A percentile compares a stretch with the other conserved stretches of the same genome.
phyloP scores from a whole-genome alignment of 495 filamentous ascomycete species.

The Aspergillus coremiiformis region DNA sequence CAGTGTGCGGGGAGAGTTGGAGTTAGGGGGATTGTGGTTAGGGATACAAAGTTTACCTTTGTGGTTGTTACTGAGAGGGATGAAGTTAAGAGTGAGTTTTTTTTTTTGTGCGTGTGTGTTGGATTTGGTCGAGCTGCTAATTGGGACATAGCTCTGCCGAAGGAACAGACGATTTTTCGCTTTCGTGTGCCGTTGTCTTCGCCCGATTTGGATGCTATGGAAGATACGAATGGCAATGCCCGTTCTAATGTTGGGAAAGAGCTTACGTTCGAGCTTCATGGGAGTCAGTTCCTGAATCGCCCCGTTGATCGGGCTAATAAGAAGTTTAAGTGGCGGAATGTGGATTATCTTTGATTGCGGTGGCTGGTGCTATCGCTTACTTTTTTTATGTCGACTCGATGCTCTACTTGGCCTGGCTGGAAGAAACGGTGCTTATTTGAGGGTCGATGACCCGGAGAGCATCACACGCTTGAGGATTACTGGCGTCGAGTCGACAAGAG shows the following conservation, averaged over 20 bases:
- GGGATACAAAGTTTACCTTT: constrained; percentile 81
- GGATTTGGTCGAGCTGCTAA: not conserved
- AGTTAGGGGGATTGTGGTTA: constrained; percentile 73
- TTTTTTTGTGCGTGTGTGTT: not conserved
- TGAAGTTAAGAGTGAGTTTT: constrained; percentile 52
- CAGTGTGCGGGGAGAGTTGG: constrained; percentile 76
- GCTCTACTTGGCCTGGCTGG: not conserved
- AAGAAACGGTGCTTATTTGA: not conserved
- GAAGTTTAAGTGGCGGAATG: constrained; percentile 77
- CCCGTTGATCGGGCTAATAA: constrained; percentile 79
- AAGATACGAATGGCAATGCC: constrained; percentile 2
- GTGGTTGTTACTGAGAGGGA: constrained; percentile 64
- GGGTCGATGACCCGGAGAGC: not conserved
- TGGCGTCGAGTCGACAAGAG: not conserved
- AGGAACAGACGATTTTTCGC: constrained; percentile 81
- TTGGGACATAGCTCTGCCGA: constrained; percentile 56
- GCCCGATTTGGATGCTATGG: constrained; percentile 7
- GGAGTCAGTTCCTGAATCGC: constrained; percentile 75
- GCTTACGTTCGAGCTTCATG: constrained; percentile 80
- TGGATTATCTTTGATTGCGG: constrained; percentile 53
- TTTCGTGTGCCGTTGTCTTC: constrained; percentile 55
- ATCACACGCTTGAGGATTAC: not conserved
- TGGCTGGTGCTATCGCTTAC: not conserved
- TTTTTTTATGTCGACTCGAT: not conserved
- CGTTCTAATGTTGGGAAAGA: constrained; percentile 15